Evolutionary conservation across 179 eudicot species (phyloP), one percentile per base, ranked within the genome.

Genomic region (Amaranthus tricolor): DNA sequence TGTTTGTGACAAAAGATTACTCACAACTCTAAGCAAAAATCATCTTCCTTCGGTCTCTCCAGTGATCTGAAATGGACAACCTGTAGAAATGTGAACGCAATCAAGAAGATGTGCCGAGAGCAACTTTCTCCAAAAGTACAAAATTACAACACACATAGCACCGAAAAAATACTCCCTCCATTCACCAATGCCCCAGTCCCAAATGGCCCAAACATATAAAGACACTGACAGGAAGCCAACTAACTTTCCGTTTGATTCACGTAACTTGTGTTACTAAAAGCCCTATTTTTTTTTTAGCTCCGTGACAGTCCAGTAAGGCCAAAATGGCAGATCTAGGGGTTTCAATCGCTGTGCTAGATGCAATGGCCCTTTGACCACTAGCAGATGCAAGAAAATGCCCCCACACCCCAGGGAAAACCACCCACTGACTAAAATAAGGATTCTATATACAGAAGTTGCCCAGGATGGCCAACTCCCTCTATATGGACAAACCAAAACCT

Each of bases 11-110:
- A 67, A 45, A 64, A 59, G 59, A 74, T 43, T 55, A 86, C 95
- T 88, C 80, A 90, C 95, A 90, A 81, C 80, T 90, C 95, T 72
- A 88, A 68, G 78, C 87, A 82, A 74, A 90, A 90, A 70, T 85
- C 92, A 78, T 90, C 89, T 76, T 90, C 95, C 88, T 88, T 88
- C 62, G 92, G 93, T 67, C 84, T 84, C 71, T 87, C 93, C 71
- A 89, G 61, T 45, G 89, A 80, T 77, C 93, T 85, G 80, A 90
- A 90, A 80, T 87, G 95, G 80, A 90, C 95, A 74, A 88, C 89
- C 95, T 90, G 73, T 31, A 31, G 40, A 31, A 31, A 31, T 31
- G 40, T 20, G 45, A 67, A 47, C 19, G 59, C 40, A 75, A 53
- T 15, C 31, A 70, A 63, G 62, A 9, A 56, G n/a, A 71, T 21